Percentiles rank a stretch among this genome's conserved stretches.
phyloP scores from a whole-genome alignment of 108 stramenopile genomes.

The Cyclotella kingstonii region DNA sequence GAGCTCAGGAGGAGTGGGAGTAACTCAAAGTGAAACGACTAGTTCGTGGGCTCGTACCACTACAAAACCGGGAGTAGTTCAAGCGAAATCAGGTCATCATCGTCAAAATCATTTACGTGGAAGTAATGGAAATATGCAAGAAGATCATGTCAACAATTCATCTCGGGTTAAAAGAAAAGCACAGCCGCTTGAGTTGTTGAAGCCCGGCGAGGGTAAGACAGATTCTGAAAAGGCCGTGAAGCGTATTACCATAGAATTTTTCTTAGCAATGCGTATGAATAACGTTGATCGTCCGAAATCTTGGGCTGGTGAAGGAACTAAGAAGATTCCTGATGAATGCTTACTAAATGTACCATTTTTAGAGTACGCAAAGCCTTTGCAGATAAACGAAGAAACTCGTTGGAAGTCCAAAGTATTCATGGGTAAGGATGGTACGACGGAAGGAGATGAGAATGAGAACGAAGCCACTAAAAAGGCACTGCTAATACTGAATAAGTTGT shows the following conservation, averaged over 20 bases:
- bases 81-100: conserved; percentile 22
- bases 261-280: conserved; percentile 54
- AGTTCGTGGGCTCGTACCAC: conserved; percentile 36
- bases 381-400: conserved; percentile 79
- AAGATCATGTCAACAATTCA: conserved; percentile 27
- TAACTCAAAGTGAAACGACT: no score
- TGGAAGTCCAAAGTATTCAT: conserved; percentile 64
- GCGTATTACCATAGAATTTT: conserved; percentile 48
- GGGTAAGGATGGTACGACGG: conserved; percentile 26
- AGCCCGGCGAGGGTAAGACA: conserved; percentile 57
- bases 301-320: conserved; percentile 19
- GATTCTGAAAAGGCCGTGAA: conserved; percentile 58
- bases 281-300: conserved; percentile 50
- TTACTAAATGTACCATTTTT: conserved; percentile 52
- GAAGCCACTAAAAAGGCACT: conserved; percentile 62
- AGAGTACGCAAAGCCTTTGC: conserved; percentile 74
- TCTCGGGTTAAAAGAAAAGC: conserved; percentile 29
- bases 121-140: conserved; percentile 22
- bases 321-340: conserved; percentile 36
- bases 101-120: conserved; percentile 26
- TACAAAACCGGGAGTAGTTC: conserved; percentile 16
- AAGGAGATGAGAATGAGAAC: conserved; percentile 39
- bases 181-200: conserved; percentile 27
- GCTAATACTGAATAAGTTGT: conserved; percentile 90
- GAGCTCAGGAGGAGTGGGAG: conserved; percentile 10